Evolutionary conservation across 805 yeast genomes (phyloP), one percentile per base, ranked within the genome.

Genomic region (Hanseniaspora nectarophila): DNA sequence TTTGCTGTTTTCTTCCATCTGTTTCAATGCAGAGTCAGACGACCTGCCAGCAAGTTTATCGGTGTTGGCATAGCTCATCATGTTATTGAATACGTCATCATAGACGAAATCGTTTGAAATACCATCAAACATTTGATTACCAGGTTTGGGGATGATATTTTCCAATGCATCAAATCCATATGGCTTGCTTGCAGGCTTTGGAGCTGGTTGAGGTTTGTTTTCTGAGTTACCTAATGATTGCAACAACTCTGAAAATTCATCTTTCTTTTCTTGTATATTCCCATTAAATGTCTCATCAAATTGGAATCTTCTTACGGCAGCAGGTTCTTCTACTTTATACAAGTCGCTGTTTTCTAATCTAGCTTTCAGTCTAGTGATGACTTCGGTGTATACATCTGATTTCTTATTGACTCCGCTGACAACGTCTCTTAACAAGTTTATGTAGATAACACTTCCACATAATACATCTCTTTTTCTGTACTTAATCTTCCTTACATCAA

Each of bases 391-490:
- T 4, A 12, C 10, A 15, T 23, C 29, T 9, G 46, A 20, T 15
- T 18, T 28, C 13, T 33, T 18, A 18, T 20, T 42, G 8, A 49
- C 43, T 20, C 37, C 43, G 4, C 20, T 24, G 18, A 49, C 28
- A 26, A 49, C 44, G 12, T 42, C 16, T 12, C 31, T 42, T 10
- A 49, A 29, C 20, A 39, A 42, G 6, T 34, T 32, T 10, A 49
- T 49, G 31, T 49, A 49, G 5, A 49, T 16, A 4, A 49, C 44
- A 34, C 46, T 42, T 2, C 53, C 53, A 18, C 53, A 49, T 6
- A 49, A 24, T 26, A 49, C 37, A 26, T 49, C 53, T 37, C 53
- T 37, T 20, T 49, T 49, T 31, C 53, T 39, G 15, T 42, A 44
- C 15, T 49, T 49, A 10, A 42, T 42, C 9, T 42, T 42, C 24